Evolutionary conservation across 1,284 basidiomycete species (phyloP).

Genomic region (Schizophyllum amplum): DNA sequence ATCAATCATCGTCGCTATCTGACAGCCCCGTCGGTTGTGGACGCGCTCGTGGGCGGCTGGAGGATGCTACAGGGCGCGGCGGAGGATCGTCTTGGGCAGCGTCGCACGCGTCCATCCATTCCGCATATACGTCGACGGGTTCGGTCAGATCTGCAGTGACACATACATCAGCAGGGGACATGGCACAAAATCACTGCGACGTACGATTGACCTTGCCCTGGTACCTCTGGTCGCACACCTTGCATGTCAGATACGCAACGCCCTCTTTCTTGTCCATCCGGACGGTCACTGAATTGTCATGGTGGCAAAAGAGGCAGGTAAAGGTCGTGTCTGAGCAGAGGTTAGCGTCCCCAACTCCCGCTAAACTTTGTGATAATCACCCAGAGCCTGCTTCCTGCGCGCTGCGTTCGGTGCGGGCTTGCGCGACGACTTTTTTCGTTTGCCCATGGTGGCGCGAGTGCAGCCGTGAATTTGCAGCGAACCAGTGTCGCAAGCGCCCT

Average conservation of each 20-base stretch:
- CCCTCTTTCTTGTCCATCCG: constrained; percentile 81
- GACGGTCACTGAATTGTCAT: constrained; percentile 83
- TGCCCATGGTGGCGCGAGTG: constrained; percentile 49
- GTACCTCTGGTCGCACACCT: constrained; percentile 75
- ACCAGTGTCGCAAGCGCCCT: background rate
- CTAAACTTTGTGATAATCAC: constrained; percentile 30
- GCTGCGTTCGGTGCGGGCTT: constrained; percentile 52
- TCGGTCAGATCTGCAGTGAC: constrained; percentile 87
- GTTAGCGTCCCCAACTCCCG: constrained; percentile 4
- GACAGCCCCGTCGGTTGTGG: constrained; percentile 26
- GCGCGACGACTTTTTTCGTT: constrained; percentile 80
- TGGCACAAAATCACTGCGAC: constrained; percentile 4
- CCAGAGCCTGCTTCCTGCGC: constrained; percentile 52
- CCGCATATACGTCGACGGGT: constrained; percentile 84
- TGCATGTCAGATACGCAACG: constrained; percentile 67
- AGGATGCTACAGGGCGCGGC: constrained; percentile 52
- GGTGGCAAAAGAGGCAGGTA: constrained; percentile 86
- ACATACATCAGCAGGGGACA: too few relatives aligned
- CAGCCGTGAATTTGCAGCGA: background rate
- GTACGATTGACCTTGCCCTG: constrained; percentile 79
- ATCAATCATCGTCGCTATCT: constrained; percentile 34
- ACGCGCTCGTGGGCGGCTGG: constrained; percentile 38
- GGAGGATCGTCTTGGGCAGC: constrained; percentile 60
- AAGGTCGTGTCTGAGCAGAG: constrained; percentile 58
- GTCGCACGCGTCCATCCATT: constrained; percentile 89